phyloP scores from a whole-genome alignment of 176 grass and related monocot genomes.

The Carex cristatella region DNA sequence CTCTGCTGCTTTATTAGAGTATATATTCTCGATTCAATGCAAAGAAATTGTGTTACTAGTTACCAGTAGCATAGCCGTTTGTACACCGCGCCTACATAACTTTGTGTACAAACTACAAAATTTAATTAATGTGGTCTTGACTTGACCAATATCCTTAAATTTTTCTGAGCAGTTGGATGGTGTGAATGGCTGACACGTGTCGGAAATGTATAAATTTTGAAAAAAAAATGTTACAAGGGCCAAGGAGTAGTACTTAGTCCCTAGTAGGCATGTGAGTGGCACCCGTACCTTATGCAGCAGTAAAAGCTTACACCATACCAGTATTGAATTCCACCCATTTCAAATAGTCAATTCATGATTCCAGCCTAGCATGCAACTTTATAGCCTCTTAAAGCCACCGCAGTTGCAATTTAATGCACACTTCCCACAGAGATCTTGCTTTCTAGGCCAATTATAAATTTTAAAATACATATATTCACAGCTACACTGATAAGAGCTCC shows the following conservation, averaged over 20 bases:
- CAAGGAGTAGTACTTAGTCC: too few species aligned
- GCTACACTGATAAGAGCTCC: not conserved
- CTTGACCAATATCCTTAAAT: not conserved
- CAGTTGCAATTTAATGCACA: conserved; percentile 16
- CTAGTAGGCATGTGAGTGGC: not conserved
- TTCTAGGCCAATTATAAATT: not conserved
- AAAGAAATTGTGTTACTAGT: too few species aligned
- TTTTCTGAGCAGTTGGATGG: not conserved
- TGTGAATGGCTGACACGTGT: not conserved
- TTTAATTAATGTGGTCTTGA: not conserved
- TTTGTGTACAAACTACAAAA: not conserved
- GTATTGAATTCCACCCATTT: conserved; percentile 33
- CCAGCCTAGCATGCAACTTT: conserved; percentile 25
- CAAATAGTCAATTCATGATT: conserved; percentile 49
- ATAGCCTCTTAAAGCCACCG: conserved; percentile 34
- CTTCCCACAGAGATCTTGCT: conserved; percentile 22
- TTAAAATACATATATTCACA: not conserved
- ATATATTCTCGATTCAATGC: too few species aligned
- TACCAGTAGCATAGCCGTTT: not conserved
- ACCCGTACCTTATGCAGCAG: conserved; percentile 2
- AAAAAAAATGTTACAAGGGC: not conserved
- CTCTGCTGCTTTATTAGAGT: too few species aligned
- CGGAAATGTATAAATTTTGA: not conserved
- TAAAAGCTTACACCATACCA: conserved; percentile 19
- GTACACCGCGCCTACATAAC: not conserved